A percentile compares a stretch with the other conserved stretches of the same genome.
Evolutionary conservation across 2,329 filamentous ascomycete genomes (phyloP).

Genomic region (Aspergillus puulaauensis): DNA sequence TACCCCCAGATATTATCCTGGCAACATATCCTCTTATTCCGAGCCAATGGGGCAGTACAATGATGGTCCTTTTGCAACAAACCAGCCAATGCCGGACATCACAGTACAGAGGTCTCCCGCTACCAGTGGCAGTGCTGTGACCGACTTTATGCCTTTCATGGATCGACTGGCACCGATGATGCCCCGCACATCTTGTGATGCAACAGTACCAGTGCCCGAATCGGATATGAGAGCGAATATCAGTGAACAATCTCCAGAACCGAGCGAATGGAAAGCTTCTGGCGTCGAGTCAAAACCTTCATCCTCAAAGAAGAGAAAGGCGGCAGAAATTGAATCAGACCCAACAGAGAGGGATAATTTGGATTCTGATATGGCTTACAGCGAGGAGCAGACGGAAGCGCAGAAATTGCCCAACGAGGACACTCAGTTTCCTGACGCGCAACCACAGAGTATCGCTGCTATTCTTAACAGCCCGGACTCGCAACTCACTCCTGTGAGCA

Average conservation of each 20-base stretch:
- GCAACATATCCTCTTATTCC: not conserved
- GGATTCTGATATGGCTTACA: not conserved
- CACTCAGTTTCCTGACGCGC: constrained; percentile 24
- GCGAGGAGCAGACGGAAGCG: not conserved
- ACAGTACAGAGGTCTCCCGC: not conserved
- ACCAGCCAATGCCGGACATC: not conserved
- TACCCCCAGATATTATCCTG: not conserved
- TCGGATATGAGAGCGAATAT: not conserved
- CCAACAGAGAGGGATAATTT: not conserved
- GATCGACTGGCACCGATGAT: constrained; percentile 8
- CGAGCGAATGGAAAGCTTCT: not conserved
- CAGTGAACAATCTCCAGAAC: not conserved
- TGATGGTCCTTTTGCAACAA: constrained; percentile 23
- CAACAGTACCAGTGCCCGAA: not conserved
- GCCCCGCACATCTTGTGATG: not conserved
- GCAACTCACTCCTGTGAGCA: constrained; percentile 4
- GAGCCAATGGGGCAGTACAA: constrained; percentile 13
- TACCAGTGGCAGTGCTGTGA: not conserved
- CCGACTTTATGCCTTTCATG: not conserved
- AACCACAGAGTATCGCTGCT: constrained; percentile 18
- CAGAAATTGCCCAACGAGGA: constrained; percentile 5
- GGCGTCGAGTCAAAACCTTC: not conserved
- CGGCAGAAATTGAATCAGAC: constrained; percentile 26
- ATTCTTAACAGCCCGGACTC: constrained; percentile 9
- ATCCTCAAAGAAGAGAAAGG: constrained; percentile 28